Evolutionary conservation across 2,329 filamentous ascomycete species (phyloP).

Genomic region (Curvularia sp.): DNA sequence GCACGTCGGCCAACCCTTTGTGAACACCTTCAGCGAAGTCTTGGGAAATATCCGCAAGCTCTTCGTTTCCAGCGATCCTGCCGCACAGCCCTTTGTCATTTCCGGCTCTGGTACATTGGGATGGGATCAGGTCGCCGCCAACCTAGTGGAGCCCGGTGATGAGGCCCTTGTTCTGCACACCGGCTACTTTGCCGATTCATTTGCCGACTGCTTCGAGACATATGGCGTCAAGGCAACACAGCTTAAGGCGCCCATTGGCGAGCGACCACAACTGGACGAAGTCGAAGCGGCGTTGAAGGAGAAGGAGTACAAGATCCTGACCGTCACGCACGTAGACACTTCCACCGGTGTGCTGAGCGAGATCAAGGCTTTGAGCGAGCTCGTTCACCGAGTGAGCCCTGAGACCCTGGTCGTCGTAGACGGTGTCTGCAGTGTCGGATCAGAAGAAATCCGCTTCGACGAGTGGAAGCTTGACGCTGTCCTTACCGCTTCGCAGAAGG

Average conservation of each 20-base stretch:
- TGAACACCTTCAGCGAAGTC: constrained; percentile 88
- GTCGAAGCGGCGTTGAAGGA: constrained; percentile 87
- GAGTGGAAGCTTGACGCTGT: constrained; percentile 93
- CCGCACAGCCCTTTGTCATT: constrained; percentile 89
- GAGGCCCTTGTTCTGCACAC: constrained; percentile 92
- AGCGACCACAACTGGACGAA: constrained; percentile 82
- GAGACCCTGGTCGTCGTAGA: constrained; percentile 92
- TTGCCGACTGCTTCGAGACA: constrained; percentile 87
- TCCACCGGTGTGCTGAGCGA: constrained; percentile 95
- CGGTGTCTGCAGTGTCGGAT: constrained; percentile 95
- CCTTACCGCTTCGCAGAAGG: constrained; percentile 94
- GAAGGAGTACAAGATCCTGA: constrained; percentile 93
- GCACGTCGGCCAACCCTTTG: constrained; percentile 88
- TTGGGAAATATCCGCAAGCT: constrained; percentile 88
- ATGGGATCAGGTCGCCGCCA: constrained; percentile 96
- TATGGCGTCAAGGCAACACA: constrained; percentile 92
- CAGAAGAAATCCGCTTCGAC: constrained; percentile 95
- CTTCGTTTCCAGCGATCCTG: constrained; percentile 85
- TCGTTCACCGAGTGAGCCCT: constrained; percentile 85
- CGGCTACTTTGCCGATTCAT: constrained; percentile 96
- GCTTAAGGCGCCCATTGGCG: constrained; percentile 86
- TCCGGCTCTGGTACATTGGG: constrained; percentile 94
- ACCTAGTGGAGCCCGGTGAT: constrained; percentile 87
- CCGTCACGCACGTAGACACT: constrained; percentile 96
- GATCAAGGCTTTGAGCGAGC: constrained; percentile 80